Conservation (phyloP, 1,284 basidiomycete genomes). For the Cutaneotrichosporon dermatis region DNA sequence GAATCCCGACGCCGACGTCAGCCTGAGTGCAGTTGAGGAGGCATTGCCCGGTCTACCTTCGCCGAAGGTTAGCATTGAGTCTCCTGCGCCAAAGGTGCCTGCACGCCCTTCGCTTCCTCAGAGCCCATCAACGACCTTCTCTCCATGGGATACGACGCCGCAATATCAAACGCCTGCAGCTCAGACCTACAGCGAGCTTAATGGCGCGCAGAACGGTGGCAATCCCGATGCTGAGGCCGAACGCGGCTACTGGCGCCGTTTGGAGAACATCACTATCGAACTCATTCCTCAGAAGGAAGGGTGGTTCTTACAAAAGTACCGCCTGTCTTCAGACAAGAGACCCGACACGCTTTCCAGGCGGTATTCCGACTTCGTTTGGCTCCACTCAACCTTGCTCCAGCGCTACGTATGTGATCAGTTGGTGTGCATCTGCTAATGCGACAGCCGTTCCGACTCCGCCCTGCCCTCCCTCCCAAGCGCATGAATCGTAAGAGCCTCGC, state of each 20-base stretch:
- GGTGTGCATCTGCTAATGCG: no score
- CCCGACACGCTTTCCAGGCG: slow-evolving; percentile 47
- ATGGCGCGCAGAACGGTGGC: slow-evolving; percentile 12
- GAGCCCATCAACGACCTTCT: slow-evolving; percentile 7
- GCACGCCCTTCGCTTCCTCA: slow-evolving; percentile 5
- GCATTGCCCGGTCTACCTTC: slow-evolving; percentile 65
- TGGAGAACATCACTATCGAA: slow-evolving; percentile 65
- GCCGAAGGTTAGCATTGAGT: slow-evolving; percentile 53
- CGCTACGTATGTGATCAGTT: slow-evolving; percentile 41
- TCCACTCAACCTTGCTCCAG: slow-evolving; percentile 71
- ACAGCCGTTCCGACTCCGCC: slow-evolving; percentile 87
- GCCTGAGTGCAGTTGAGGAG: slow-evolving; percentile 74
- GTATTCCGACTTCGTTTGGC: slow-evolving; percentile 85
- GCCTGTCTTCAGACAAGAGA: slow-evolving; percentile 71
- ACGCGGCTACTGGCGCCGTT: slow-evolving; percentile 72
- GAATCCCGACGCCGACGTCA: slow-evolving; percentile 36
- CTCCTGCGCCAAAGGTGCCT: slow-evolving; percentile 12
- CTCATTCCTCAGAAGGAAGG: slow-evolving; percentile 74
- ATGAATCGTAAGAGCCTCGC: slow-evolving; percentile 64
- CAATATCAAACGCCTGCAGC: slow-evolving; percentile 2
- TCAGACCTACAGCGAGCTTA: slow-evolving; percentile 2
- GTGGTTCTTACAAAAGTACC: slow-evolving; percentile 75
- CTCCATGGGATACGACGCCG: slow-evolving; percentile 40
- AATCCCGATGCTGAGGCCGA: slow-evolving; percentile 34
- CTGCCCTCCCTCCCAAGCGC: slow-evolving; percentile 82